Evolutionary conservation across 306 rosid species (phyloP), one percentile per base, ranked within the genome.

Genomic region (Lupinus albus): DNA sequence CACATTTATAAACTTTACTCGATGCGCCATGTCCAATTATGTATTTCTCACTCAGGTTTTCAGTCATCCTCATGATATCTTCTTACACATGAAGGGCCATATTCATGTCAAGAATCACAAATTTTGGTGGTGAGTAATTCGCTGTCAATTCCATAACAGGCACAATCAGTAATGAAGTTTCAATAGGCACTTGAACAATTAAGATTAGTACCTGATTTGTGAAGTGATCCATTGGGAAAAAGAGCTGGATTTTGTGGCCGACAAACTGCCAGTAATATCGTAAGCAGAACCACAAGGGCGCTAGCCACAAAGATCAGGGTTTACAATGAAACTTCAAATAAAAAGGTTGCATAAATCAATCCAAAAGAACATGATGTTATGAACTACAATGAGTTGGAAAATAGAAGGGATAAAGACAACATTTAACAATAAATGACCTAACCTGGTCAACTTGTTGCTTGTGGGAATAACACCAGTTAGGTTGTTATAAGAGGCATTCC

Each of bases 31-130:
- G 76, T 32, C 99, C 99, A 80, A 93, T 86, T 39, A 93, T 82
- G 67, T 93, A 88, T 81, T 90, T 90, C 81, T 93, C 97, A 54
- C 83, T 88, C 75, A 93, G 72, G 77, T 88, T 93, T 82, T 90
- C 97, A 2, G 97, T 90, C 93, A 91, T 90, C 79, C 96, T 83
- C 97, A 90, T 93, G 64, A 90, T 88, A 75, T 93, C 99, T 25
- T 93, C 99, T 1, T 88, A 93, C 39, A 87, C 89, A 62, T 93
- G 97, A 46, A 93, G 91, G 6, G 99, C 97, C 99, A 93, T 81
- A 45, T 93, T 91, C 99, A 93, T 93, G 80, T 90, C 86, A 67
- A 93, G 97, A 68, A 90, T 84, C 61, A 93, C 99, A 21, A 93
- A 85, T 72, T 88, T 93, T 7, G 94, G 96, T 3, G 82, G 87